A percentile compares a stretch with the other conserved stretches of the same genome.
These are phyloP conservation scores for Herpotrichia juniperi DNA, from an alignment of 2,329 filamentous ascomycete species.

Conservation along the genomic window DNA sequence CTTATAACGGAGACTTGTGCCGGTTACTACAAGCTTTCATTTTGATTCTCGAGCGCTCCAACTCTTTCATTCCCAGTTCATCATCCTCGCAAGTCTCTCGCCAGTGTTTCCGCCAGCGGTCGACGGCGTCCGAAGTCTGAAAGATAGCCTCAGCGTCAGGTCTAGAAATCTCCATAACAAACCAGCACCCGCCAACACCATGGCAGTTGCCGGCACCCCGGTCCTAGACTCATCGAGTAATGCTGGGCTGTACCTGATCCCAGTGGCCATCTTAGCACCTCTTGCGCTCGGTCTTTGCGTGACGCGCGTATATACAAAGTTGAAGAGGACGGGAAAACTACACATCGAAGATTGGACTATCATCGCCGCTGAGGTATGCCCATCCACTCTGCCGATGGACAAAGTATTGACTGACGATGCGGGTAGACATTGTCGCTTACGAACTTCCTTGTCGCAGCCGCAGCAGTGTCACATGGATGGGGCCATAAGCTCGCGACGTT, in stretches of 20 bases:
- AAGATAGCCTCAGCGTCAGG: neutral
- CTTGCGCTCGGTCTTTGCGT: slow-evolving; percentile 26
- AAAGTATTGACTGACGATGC: neutral
- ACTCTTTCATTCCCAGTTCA: neutral
- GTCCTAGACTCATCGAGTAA: slow-evolving; percentile 26
- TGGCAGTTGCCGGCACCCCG: slow-evolving; percentile 8
- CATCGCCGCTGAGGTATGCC: slow-evolving; percentile 27
- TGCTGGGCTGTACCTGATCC: slow-evolving; percentile 24
- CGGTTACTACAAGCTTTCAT: neutral
- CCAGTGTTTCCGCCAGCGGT: neutral
- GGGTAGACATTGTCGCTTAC: slow-evolving; percentile 22
- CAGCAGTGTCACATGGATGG: slow-evolving; percentile 27
- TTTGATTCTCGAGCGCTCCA: neutral
- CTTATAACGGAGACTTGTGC: neutral
- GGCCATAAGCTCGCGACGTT: slow-evolving; percentile 27
- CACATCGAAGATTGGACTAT: slow-evolving; percentile 35
- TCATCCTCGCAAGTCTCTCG: neutral
- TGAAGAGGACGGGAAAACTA: slow-evolving; percentile 20
- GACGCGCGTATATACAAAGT: slow-evolving; percentile 27
- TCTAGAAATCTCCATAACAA: neutral
- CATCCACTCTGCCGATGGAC: neutral
- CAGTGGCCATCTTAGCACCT: slow-evolving; percentile 22
- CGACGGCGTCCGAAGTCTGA: neutral
- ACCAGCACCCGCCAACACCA: no score
- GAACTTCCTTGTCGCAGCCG: slow-evolving; percentile 19